These are phyloP conservation scores for Straminergon stramineum DNA, from an alignment of 225 moss, liverwort and hornwort genomes.

Conservation along the genomic window DNA sequence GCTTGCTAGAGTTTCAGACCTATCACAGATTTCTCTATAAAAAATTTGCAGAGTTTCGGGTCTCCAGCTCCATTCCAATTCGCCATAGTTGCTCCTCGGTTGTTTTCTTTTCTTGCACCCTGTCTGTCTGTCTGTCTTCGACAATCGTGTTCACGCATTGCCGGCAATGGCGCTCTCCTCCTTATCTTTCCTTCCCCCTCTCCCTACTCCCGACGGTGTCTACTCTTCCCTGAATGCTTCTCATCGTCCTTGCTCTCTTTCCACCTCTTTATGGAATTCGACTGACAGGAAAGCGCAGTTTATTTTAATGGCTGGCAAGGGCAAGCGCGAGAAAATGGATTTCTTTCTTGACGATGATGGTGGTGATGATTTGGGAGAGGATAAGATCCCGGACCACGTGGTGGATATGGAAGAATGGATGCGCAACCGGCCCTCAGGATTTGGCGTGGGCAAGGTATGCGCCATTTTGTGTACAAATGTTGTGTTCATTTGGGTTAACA, in stretches of 20 bases:
- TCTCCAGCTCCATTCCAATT: neutral
- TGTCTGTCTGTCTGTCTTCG: neutral
- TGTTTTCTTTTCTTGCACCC: neutral
- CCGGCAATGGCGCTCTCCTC: constrained; percentile 21
- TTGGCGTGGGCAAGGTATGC: constrained; percentile 55
- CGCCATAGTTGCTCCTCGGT: neutral
- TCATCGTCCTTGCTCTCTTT: neutral
- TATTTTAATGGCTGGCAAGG: neutral
- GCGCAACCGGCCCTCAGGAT: constrained; percentile 61
- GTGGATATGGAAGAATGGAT: constrained; percentile 77
- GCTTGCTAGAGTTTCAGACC: neutral
- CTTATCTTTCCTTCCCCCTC: constrained; percentile 7
- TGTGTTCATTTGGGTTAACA: neutral
- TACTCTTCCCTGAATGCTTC: neutral
- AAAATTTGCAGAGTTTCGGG: neutral
- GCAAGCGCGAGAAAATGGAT: constrained; percentile 24
- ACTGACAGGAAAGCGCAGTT: neutral
- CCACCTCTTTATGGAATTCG: neutral
- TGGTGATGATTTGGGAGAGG: constrained; percentile 11
- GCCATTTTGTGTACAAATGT: neutral
- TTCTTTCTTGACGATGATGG: constrained; percentile 31
- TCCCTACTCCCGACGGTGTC: neutral
- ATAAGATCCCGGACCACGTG: constrained; percentile 22
- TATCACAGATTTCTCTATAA: neutral
- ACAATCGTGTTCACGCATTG: neutral